Percentiles rank a stretch among this genome's conserved stretches.
Conservation (phyloP, 1,139 yeast genomes). For the Tardiomyces digboiensis region DNA sequence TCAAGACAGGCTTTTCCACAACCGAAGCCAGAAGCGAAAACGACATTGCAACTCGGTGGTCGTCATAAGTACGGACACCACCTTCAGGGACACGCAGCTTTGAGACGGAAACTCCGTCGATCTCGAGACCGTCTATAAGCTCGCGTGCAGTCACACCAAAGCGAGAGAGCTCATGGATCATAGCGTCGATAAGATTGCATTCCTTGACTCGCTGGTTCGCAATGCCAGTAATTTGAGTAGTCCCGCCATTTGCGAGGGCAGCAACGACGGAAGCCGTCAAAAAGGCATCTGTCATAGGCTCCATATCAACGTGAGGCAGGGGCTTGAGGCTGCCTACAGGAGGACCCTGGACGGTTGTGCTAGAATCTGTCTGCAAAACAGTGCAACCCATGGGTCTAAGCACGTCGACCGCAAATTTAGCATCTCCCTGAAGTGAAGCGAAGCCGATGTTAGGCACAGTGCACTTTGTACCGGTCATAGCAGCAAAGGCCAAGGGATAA, state of each 20-base stretch:
- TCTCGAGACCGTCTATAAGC: conserved; percentile 85
- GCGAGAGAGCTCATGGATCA: conserved; percentile 79
- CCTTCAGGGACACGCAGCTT: conserved; percentile 32
- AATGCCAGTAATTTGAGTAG: conserved; percentile 85
- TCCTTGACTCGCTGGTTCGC: conserved; percentile 98
- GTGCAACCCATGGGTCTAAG: conserved; percentile 91
- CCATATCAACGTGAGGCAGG: conserved; percentile 82
- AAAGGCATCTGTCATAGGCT: conserved; percentile 99
- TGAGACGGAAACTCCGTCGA: conserved; percentile 48
- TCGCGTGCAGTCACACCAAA: conserved; percentile 85
- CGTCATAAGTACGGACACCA: conserved; percentile 79
- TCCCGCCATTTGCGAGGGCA: conserved; percentile 52
- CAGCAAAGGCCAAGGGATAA: conserved; percentile 96
- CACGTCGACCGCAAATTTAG: conserved; percentile 91
- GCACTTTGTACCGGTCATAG: conserved; percentile 90
- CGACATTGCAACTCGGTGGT: conserved; percentile 98
- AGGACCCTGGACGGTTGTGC: conserved; percentile 93
- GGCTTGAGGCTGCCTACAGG: conserved; percentile 59
- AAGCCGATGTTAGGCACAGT: conserved; percentile 94
- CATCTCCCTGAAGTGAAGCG: conserved; percentile 92
- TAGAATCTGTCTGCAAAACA: conserved; percentile 70
- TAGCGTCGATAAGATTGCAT: conserved; percentile 92
- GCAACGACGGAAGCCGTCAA: conserved; percentile 96
- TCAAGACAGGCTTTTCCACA: conserved; percentile 46
- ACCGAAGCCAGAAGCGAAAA: conserved; percentile 72